A percentile compares a stretch with the other conserved stretches of the same genome.
These are phyloP conservation scores for Alternaria postmessia DNA, from an alignment of 2,329 filamentous ascomycete species.

Conservation along the genomic window DNA sequence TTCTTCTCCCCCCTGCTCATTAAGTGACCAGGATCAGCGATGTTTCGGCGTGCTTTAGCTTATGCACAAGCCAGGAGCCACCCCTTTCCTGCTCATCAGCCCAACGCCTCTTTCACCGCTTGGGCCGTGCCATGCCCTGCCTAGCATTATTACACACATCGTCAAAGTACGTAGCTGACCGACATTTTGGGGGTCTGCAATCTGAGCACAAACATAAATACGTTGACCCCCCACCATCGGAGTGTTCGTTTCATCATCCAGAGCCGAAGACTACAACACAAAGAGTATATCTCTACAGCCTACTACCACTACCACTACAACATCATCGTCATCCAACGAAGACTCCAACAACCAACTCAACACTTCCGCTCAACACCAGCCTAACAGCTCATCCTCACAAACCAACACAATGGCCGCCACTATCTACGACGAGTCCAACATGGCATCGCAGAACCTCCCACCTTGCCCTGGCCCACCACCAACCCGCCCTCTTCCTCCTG, in stretches of 20 bases:
- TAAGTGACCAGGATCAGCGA: slow-evolving; percentile 47
- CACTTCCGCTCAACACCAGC: slow-evolving; percentile 14
- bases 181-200: slow-evolving; percentile 49
- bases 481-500: slow-evolving; percentile 57
- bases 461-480: slow-evolving; percentile 59
- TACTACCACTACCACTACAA: slow-evolving; percentile 12
- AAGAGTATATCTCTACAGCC: slow-evolving; percentile 26
- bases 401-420: slow-evolving; percentile 43
- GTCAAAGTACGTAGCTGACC: slow-evolving; percentile 52
- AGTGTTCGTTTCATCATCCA: slow-evolving; percentile 47
- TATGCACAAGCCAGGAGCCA: slow-evolving; percentile 49
- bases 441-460: slow-evolving; percentile 54
- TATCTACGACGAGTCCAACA: slow-evolving; percentile 50
- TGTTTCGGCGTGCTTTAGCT: slow-evolving; percentile 49
- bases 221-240: slow-evolving; percentile 40
- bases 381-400: slow-evolving; percentile 13
- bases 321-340: slow-evolving; percentile 13
- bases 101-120: slow-evolving; percentile 53
- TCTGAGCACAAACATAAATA: slow-evolving; percentile 53
- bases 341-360: slow-evolving; percentile 13
- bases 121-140: slow-evolving; percentile 48
- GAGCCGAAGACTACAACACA: slow-evolving; percentile 28
- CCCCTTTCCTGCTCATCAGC: slow-evolving; percentile 51
- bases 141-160: slow-evolving; percentile 52
- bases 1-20: slow-evolving; percentile 45